phyloP scores from a whole-genome alignment of 148 eudicot genomes.

The Chenopodium suecicum region DNA sequence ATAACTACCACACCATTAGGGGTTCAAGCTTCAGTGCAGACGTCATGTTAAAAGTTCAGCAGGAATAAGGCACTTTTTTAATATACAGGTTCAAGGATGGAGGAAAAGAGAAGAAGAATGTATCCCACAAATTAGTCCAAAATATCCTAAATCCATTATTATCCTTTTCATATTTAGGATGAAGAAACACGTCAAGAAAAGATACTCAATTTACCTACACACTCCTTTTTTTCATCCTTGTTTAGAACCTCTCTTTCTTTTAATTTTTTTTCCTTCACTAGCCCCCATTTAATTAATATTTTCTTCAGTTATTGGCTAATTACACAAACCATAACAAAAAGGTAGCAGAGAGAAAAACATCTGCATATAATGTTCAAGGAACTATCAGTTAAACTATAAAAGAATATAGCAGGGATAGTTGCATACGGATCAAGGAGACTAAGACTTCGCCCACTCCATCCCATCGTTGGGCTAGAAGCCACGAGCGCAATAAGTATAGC shows the following conservation, averaged over 20 bases:
- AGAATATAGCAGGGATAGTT: conserved; percentile 10
- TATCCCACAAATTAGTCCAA: background rate
- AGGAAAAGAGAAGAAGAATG: background rate
- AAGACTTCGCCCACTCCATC: conserved; percentile 98
- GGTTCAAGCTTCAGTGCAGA: background rate
- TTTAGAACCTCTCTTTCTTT: background rate
- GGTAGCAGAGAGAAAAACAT: background rate
- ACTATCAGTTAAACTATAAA: background rate
- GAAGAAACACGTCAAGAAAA: background rate
- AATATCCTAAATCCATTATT: no score
- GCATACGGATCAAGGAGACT: conserved; percentile 98
- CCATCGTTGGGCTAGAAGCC: conserved; percentile 96
- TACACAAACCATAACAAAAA: background rate
- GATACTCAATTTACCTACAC: background rate
- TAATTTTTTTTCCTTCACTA: background rate
- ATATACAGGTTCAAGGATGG: background rate
- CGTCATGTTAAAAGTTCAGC: background rate
- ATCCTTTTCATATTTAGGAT: background rate
- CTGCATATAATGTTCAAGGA: background rate
- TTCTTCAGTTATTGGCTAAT: background rate
- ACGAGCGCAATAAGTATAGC: conserved; percentile 82
- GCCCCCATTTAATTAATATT: background rate
- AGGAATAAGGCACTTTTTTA: background rate
- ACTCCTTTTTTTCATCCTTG: background rate
- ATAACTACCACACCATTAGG: background rate